Base-by-base conservation (phyloP, 139 green algal species). In the Trebouxia sp. region DNA sequence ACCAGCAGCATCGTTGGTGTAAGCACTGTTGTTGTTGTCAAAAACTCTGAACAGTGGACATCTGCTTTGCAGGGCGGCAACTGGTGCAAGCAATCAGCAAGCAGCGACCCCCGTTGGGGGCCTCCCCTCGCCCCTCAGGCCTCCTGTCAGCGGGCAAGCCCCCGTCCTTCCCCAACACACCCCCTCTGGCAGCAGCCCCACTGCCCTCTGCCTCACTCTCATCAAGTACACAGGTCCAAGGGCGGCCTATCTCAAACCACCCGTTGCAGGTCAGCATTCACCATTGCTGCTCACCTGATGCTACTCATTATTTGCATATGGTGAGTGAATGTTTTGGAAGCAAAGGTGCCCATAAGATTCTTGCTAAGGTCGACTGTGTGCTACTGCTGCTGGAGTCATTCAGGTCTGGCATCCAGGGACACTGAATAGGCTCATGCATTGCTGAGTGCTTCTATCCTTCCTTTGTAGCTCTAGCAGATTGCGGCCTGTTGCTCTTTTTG, bases 121-220 rank as follows among this genome's bases (percentile, higher is more conserved):
- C 69, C 0, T 77, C 69, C 11, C 41, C 38, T 10, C 42, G 41
- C 9, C 41, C 28, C 5, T 22, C 41, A 20, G 26, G 41, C 39
- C 69, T 55, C 11, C 11, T 15, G 6, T 14, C 41, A 77, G 69
- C 69, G 39, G 1, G 39, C 41, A 80, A 65, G 47, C 47, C 42
- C 35, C 47, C 47, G 9, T 80, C 47, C n/a, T 22, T 80, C 42
- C 47, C 74, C 14, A 47, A 65, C 48, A 65, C 74, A n/a, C 47
- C 74, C n/a, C 50, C 75, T 37, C 28, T 72, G 37, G n/a, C 42
- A 32, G 35, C 76, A 35, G 58, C 17, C 51, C 76, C 53, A 38
- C 20, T 69, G 45, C 48, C 55, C 30, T 20, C 28, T 48, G 28
- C 58, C 11, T 17, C n/a, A 28, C 30, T 48, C 37, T n/a, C 42